phyloP scores from a whole-genome alignment of 2,329 filamentous ascomycete species.

The Orbilia javanica region DNA sequence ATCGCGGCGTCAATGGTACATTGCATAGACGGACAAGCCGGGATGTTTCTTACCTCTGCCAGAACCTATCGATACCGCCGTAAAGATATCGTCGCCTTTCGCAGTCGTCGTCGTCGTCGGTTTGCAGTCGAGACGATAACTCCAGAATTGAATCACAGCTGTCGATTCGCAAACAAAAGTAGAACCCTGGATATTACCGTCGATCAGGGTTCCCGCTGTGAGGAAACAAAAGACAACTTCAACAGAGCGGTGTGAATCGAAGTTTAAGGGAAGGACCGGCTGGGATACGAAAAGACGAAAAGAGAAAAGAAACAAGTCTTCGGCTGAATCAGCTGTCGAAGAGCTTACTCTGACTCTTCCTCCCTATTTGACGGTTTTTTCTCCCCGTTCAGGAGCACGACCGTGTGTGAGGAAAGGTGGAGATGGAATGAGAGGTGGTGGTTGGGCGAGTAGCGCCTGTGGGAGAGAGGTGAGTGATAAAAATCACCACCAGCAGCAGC shows the following conservation, averaged over 20 bases:
- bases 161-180: slow-evolving; percentile 26
- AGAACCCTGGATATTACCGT: slow-evolving; percentile 47
- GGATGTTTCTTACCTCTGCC: slow-evolving; percentile 33
- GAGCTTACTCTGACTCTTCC: slow-evolving; percentile 43
- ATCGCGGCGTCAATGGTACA: slow-evolving; percentile 30
- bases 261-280: slow-evolving; percentile 18
- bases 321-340: slow-evolving; percentile 55
- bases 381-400: slow-evolving; percentile 43
- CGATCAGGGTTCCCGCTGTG: slow-evolving; percentile 49
- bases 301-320: too few species aligned
- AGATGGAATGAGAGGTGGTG: slow-evolving; percentile 50
- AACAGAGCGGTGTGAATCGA: slow-evolving; percentile 3
- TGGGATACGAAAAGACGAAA: neutral
- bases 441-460: slow-evolving; percentile 47
- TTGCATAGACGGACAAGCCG: neutral
- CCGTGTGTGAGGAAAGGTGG: slow-evolving; percentile 56
- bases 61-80: slow-evolving; percentile 46
- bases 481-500: slow-evolving; percentile 31
- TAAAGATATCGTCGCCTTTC: slow-evolving; percentile 19
- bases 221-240: slow-evolving; percentile 14
- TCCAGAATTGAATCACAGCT: slow-evolving; percentile 48
- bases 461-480: slow-evolving; percentile 52
- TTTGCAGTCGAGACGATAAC: slow-evolving; percentile 48
- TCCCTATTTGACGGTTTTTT: slow-evolving; percentile 43
- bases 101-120: slow-evolving; percentile 22